A percentile compares a stretch with the other conserved stretches of the same genome.
phyloP scores from a whole-genome alignment of 768 basidiomycete genomes.

The Boletales sp. region DNA sequence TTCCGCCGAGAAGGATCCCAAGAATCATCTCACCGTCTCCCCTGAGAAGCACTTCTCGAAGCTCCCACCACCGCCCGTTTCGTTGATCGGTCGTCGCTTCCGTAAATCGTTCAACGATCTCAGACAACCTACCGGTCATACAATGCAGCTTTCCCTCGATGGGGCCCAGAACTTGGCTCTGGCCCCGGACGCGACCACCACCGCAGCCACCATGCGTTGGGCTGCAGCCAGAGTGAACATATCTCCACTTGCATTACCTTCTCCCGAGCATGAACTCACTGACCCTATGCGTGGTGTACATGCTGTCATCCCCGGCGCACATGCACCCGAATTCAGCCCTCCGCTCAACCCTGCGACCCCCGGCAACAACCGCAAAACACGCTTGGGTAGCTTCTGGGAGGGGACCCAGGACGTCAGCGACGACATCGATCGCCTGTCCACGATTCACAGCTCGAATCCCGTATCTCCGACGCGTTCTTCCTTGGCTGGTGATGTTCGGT shows the following conservation, averaged over 20 bases:
- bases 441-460: conserved; percentile 23
- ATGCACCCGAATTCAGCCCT: conserved; percentile 36
- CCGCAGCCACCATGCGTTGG: conserved; percentile 81
- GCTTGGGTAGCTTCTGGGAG: conserved; percentile 72
- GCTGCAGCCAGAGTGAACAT: conserved; percentile 82
- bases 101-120: conserved; percentile 47
- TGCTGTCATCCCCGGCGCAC: conserved; percentile 61
- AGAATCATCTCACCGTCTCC: conserved; percentile 15
- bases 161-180: conserved; percentile 27
- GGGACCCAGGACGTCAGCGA: conserved; percentile 67
- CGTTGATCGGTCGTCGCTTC: conserved; percentile 36
- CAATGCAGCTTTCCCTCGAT: conserved; percentile 27
- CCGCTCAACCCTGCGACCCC: conserved; percentile 41
- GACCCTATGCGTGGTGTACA: conserved; percentile 84
- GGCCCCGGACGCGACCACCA: conserved; percentile 55
- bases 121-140: conserved; percentile 29
- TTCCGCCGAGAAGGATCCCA: conserved; percentile 17
- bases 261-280: conserved; percentile 86
- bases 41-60: conserved; percentile 28
- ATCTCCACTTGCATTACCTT: conserved; percentile 82
- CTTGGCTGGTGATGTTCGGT: conserved; percentile 1
- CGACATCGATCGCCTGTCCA: conserved; percentile 19
- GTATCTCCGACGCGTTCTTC: conserved; percentile 18
- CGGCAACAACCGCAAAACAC: conserved; percentile 49
- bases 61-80: conserved; percentile 21